These are phyloP conservation scores for Candida michaelii DNA, from an alignment of 805 yeast species.

Conservation along the genomic window DNA sequence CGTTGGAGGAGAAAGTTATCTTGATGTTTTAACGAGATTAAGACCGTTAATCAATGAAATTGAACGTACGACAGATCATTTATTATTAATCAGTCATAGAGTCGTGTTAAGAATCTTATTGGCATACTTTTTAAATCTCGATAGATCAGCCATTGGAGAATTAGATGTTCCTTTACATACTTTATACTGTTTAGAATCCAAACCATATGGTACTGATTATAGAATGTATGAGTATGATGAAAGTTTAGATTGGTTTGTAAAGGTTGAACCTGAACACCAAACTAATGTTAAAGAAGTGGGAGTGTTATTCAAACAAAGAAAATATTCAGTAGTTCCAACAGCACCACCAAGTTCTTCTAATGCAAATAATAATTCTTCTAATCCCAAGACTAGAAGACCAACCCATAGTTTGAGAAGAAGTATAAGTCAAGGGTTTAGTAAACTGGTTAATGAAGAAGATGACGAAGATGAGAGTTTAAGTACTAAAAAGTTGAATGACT, in stretches of 20 bases:
- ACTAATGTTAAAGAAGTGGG: constrained; percentile 70
- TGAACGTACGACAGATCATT: constrained; percentile 87
- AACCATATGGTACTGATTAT: constrained; percentile 96
- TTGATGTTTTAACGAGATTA: constrained; percentile 88
- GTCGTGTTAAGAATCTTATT: constrained; percentile 85
- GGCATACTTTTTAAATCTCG: constrained; percentile 85
- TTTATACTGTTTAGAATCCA: constrained; percentile 83
- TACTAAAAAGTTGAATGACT: constrained; percentile 27
- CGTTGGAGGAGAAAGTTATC: constrained; percentile 92
- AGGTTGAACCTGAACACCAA: constrained; percentile 57
- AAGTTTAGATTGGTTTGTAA: constrained; percentile 68
- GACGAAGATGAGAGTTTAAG: constrained; percentile 17
- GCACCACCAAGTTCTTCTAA: constrained; percentile 48
- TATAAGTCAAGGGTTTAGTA: constrained; percentile 16
- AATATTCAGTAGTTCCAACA: constrained; percentile 74
- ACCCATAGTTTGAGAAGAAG: constrained; percentile 13
- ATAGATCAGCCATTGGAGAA: constrained; percentile 78
- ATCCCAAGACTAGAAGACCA: background rate
- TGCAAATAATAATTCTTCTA: background rate
- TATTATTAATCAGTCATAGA: constrained; percentile 80
- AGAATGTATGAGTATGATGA: constrained; percentile 86
- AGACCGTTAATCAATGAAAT: constrained; percentile 90
- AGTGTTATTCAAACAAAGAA: constrained; percentile 65
- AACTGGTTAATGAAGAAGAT: constrained; percentile 2
- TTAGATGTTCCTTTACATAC: constrained; percentile 93